Evolutionary conservation across 1,284 basidiomycete genomes (phyloP).

Genomic region (Takashimella koratensis): DNA sequence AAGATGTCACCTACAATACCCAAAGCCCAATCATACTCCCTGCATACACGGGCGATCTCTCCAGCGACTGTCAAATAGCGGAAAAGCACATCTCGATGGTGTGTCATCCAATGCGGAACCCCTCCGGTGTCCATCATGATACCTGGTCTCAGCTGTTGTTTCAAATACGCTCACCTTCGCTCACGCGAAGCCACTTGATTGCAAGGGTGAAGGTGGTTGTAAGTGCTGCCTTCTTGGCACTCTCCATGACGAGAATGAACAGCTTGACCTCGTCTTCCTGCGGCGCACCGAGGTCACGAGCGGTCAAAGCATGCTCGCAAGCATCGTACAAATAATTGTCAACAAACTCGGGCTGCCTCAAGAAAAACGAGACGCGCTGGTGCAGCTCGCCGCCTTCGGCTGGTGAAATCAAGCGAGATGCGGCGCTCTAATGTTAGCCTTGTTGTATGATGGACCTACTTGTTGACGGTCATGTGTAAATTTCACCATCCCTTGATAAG

Average conservation of each 20-base stretch:
- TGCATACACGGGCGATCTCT: slow-evolving; percentile 17
- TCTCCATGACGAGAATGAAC: slow-evolving; percentile 18
- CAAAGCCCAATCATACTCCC: slow-evolving; percentile 9
- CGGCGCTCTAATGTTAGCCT: slow-evolving; percentile 26
- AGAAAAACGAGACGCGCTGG: slow-evolving; percentile 18
- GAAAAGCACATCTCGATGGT: slow-evolving; percentile 14
- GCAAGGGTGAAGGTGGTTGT: slow-evolving; percentile 22
- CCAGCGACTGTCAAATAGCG: slow-evolving; percentile 16
- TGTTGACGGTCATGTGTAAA: slow-evolving; percentile 41
- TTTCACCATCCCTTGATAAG: slow-evolving; percentile 8
- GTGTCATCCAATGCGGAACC: slow-evolving; percentile 11
- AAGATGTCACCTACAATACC: slow-evolving; percentile 11
- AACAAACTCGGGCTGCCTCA: slow-evolving; percentile 11
- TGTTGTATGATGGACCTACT: slow-evolving; percentile 19
- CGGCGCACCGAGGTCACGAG: slow-evolving; percentile 8
- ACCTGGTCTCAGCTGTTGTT: slow-evolving; percentile 2
- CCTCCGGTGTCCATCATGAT: slow-evolving; percentile 25
- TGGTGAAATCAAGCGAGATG: slow-evolving; percentile 22
- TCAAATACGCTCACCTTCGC: slow-evolving; percentile 16
- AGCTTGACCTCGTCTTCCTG: slow-evolving; percentile 10
- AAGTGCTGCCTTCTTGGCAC: slow-evolving; percentile 13
- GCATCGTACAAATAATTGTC: slow-evolving; percentile 33
- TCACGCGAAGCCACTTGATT: slow-evolving; percentile 15
- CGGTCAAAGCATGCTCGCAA: slow-evolving; percentile 27
- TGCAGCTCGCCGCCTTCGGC: slow-evolving; percentile 16